Percentiles rank a stretch among this genome's conserved stretches.
These are phyloP conservation scores for Blastomyces gilchristii DNA, from an alignment of 2,329 filamentous ascomycete species.

Conservation along the genomic window DNA sequence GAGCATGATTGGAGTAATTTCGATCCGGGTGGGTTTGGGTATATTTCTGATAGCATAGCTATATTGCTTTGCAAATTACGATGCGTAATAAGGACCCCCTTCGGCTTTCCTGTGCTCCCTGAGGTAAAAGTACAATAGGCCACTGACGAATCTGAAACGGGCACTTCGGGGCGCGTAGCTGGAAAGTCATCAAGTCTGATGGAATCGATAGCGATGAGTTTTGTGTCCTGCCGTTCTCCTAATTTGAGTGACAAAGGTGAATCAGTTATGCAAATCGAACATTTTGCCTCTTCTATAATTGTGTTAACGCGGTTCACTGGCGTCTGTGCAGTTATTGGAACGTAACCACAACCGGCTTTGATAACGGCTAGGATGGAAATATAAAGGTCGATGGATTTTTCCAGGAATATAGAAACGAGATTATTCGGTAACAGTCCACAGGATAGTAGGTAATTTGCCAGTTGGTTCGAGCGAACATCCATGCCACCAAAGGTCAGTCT, in stretches of 20 bases:
- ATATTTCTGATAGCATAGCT: constrained; percentile 53
- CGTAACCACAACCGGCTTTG: constrained; percentile 66
- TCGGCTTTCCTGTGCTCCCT: constrained; percentile 69
- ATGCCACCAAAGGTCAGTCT: constrained; percentile 55
- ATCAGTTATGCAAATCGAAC: constrained; percentile 39
- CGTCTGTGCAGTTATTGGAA: constrained; percentile 67
- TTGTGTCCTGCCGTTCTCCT: not conserved
- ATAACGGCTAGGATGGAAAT: constrained; percentile 61
- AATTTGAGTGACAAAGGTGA: constrained; percentile 9
- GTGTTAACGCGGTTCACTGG: constrained; percentile 50
- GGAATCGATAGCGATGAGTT: not conserved
- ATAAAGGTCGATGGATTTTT: constrained; percentile 66
- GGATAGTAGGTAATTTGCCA: constrained; percentile 49
- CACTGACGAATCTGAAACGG: constrained; percentile 36
- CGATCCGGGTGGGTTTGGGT: constrained; percentile 46
- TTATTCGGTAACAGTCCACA: constrained; percentile 42
- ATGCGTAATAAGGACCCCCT: constrained; percentile 70
- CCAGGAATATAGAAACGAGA: constrained; percentile 63
- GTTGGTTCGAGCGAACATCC: constrained; percentile 52
- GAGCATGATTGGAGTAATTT: constrained; percentile 74
- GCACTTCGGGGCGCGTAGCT: not conserved
- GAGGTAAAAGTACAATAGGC: constrained; percentile 77
- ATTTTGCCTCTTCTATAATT: constrained; percentile 53
- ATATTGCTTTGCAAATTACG: constrained; percentile 67
- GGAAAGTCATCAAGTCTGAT: constrained; percentile 3